Base-by-base conservation (phyloP, 441 rosid genomes). In the Capsella rubella region DNA sequence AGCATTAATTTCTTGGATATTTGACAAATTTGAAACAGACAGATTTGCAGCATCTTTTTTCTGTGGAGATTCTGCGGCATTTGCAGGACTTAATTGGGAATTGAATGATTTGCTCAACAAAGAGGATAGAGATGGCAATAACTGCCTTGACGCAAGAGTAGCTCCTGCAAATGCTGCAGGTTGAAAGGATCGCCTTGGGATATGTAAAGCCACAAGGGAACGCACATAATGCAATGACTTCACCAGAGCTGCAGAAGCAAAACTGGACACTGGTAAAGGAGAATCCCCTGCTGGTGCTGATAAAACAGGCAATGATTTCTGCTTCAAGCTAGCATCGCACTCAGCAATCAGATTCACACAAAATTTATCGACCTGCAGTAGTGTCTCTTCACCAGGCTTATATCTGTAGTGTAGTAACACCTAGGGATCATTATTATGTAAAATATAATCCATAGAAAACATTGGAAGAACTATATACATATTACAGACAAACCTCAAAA, bases 201-300 rank as follows among this genome's bases (percentile, higher is more conserved):
- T 84, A 81, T 91, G 90, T 78, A 84, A 86, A 77, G 88, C 93
- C 82, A 90, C 97, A 64, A 96, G 89, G 42, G 99, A 93, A 60
- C 98, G 95, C 65, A 93, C 91, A 84, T 96, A 96, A 81, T 84
- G 89, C 79, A 96, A 85, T 53, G 99, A 96, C 86, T 96, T 96
- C 72, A 93, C 95, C 78, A 93, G 90, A 54, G 89, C 83, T 47
- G 76, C 84, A 74, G 98, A 96, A 69, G 95, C 93, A 84, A 92
- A 92, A 83, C 85, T 90, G 72, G 95, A 89, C 35, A 89, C 97
- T 15, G 99, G 92, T 73, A 90, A 79, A 42, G 90, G 87, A 58
- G 90, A 83, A 78, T 84, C 80, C 81, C 80, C 85, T 56, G 87
- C 31, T 66, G 77, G 70, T 61, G 74, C 54, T 43, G 90, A 78